A percentile compares a stretch with the other conserved stretches of the same genome.
Conservation (phyloP, 257 asterid genomes). For the Gentiana macrophylla region DNA sequence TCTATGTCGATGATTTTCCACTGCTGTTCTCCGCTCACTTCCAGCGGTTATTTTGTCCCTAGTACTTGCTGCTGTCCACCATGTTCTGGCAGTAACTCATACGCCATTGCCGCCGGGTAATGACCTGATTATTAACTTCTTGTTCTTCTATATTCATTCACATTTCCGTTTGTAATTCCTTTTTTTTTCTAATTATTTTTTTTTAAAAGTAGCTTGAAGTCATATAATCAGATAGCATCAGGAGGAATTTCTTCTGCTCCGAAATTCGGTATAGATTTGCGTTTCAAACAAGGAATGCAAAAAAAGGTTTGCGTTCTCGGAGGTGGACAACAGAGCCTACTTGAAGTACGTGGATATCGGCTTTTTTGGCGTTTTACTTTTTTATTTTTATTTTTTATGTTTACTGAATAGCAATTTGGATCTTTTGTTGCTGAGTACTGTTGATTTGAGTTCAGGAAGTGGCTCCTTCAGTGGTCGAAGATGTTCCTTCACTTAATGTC, state of each 20-base stretch:
- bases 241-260: conserved; percentile 15
- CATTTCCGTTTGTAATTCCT: not conserved
- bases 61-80: conserved; percentile 12
- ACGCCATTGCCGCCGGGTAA: conserved; percentile 9
- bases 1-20: conserved; percentile 10
- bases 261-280: conserved; percentile 14
- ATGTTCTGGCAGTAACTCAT: conserved; percentile 2
- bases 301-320: conserved; percentile 13
- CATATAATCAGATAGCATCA: conserved; percentile 8
- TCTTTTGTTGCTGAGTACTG: not conserved
- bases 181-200: not conserved
- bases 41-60: conserved; percentile 5
- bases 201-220: conserved; percentile 11
- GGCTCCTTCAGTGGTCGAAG: conserved; percentile 30
- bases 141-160: not conserved
- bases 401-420: not conserved
- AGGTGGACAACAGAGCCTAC: conserved; percentile 17
- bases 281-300: conserved; percentile 5
- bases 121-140: not conserved
- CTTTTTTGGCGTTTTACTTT: not conserved
- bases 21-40: not conserved
- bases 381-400: not conserved
- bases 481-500: conserved; percentile 27
- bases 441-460: conserved; percentile 42
- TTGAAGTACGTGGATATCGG: conserved; percentile 13